A percentile compares a stretch with the other conserved stretches of the same genome.
These are phyloP conservation scores for Vigna reflexopilosa DNA, from an alignment of 306 rosid genomes.

Conservation along the genomic window DNA sequence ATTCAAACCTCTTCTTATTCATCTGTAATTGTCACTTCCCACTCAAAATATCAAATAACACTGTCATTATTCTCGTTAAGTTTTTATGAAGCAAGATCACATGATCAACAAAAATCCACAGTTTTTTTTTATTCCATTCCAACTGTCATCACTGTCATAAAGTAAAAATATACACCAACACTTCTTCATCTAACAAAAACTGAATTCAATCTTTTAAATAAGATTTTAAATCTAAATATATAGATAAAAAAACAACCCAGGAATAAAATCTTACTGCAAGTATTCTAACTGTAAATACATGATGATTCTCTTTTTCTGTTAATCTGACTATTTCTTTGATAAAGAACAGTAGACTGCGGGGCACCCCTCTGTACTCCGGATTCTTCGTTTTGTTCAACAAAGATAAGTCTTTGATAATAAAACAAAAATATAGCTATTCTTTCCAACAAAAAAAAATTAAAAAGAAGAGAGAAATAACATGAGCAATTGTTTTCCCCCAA, in stretches of 20 bases:
- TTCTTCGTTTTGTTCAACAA: constrained; percentile 56
- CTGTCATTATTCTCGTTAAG: constrained; percentile 11
- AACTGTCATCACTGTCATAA: constrained; percentile 10
- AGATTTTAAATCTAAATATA: too few relatives aligned
- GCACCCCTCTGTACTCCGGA: constrained; percentile 33
- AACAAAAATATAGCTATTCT: constrained; percentile 37
- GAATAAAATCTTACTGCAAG: too few relatives aligned
- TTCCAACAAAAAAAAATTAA: not conserved
- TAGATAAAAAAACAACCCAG: too few relatives aligned
- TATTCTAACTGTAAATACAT: too few relatives aligned
- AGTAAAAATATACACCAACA: too few relatives aligned
- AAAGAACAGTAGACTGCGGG: constrained; percentile 40
- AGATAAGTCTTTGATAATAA: constrained; percentile 41
- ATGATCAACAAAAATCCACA: constrained; percentile 36
- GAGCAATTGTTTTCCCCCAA: constrained; percentile 20
- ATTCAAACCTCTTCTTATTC: too few relatives aligned
- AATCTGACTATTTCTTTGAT: constrained; percentile 65
- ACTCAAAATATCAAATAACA: not conserved
- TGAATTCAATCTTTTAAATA: too few relatives aligned
- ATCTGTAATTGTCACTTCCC: not conserved
- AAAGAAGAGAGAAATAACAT: constrained; percentile 14
- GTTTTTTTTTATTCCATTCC: not conserved
- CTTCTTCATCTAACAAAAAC: too few relatives aligned
- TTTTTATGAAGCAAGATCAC: constrained; percentile 45
- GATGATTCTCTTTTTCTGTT: not conserved